These are phyloP conservation scores for Pythium brachiatum DNA, from an alignment of 352 stramenopile species.

Conservation along the genomic window DNA sequence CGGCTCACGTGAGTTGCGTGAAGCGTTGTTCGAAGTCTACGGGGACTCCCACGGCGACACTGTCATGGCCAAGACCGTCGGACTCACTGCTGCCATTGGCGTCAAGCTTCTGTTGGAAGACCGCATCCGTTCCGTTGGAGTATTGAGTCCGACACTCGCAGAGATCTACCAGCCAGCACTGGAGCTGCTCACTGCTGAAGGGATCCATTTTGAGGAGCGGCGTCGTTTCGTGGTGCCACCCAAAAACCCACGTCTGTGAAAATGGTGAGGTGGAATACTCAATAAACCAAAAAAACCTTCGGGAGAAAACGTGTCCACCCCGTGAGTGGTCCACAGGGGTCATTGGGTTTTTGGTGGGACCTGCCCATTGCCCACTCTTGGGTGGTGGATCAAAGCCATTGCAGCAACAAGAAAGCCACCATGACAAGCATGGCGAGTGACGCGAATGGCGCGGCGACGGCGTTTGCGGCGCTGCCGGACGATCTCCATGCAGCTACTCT, in stretches of 20 bases:
- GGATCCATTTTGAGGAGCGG: slow-evolving; percentile 42
- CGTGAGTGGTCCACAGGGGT: slow-evolving; percentile 15
- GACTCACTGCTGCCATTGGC: slow-evolving; percentile 76
- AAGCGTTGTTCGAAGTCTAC: slow-evolving; percentile 59
- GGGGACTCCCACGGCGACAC: slow-evolving; percentile 46
- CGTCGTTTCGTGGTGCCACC: not conserved
- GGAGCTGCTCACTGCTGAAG: slow-evolving; percentile 37
- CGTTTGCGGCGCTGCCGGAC: slow-evolving; percentile 22
- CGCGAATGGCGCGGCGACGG: slow-evolving; percentile 1
- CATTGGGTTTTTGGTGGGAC: slow-evolving; percentile 26
- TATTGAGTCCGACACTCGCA: slow-evolving; percentile 50
- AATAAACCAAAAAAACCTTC: slow-evolving; percentile 23
- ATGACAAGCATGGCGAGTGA: slow-evolving; percentile 19
- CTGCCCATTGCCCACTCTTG: not conserved
- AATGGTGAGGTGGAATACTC: slow-evolving; percentile 4
- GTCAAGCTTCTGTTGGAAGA: slow-evolving; percentile 70
- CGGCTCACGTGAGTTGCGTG: slow-evolving; percentile 40
- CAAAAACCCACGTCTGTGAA: slow-evolving; percentile 21
- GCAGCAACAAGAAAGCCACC: not conserved
- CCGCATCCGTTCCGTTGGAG: slow-evolving; percentile 37
- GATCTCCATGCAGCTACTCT: slow-evolving; percentile 27
- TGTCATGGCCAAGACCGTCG: slow-evolving; percentile 87
- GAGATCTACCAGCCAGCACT: slow-evolving; percentile 61
- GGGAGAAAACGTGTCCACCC: slow-evolving; percentile 16
- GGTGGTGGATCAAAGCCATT: slow-evolving; percentile 1